A percentile compares a stretch with the other conserved stretches of the same genome.
Evolutionary conservation across 2,329 filamentous ascomycete genomes (phyloP).

Genomic region (Escovopsis weberi): DNA sequence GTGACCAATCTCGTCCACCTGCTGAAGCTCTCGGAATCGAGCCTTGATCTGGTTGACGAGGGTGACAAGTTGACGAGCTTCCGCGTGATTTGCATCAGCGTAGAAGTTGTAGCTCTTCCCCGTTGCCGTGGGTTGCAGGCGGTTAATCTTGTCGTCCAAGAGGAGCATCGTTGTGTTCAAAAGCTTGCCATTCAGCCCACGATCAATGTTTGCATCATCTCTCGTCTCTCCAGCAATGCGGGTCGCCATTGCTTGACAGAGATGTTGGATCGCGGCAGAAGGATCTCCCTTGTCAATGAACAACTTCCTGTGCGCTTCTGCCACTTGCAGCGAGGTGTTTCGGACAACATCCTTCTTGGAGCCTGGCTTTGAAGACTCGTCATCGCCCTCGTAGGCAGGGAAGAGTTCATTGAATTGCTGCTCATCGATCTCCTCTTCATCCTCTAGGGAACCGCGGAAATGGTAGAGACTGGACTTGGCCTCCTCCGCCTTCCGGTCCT

Average conservation of each 20-base stretch:
- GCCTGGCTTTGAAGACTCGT: conserved; percentile 10
- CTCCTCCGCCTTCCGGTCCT: conserved; percentile 62
- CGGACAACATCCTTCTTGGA: conserved; percentile 29
- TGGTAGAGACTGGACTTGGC: conserved; percentile 66
- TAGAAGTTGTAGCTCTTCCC: conserved; percentile 69
- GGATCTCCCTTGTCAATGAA: conserved; percentile 30
- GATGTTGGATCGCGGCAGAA: conserved; percentile 25
- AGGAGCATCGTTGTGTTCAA: conserved; percentile 52
- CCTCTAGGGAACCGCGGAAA: conserved; percentile 64
- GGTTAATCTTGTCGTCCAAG: conserved; percentile 44
- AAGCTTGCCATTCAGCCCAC: conserved; percentile 35
- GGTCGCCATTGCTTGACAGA: conserved; percentile 30
- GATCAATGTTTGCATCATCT: conserved; percentile 16
- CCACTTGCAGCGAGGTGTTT: conserved; percentile 44
- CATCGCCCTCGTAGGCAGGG: conserved; percentile 50
- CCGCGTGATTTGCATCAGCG: conserved; percentile 58
- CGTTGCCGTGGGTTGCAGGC: conserved; percentile 22
- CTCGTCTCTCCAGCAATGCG: conserved; percentile 17
- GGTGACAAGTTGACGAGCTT: conserved; percentile 58
- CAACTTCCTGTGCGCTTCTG: conserved; percentile 42
- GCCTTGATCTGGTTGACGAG: conserved; percentile 54
- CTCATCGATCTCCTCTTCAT: conserved; percentile 59
- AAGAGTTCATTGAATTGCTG: conserved; percentile 71
- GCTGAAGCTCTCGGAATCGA: conserved; percentile 59
- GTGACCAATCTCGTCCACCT: conserved; percentile 49